Base-by-base conservation (phyloP, 2,329 filamentous ascomycete genomes). In the Curvularia sp. region DNA sequence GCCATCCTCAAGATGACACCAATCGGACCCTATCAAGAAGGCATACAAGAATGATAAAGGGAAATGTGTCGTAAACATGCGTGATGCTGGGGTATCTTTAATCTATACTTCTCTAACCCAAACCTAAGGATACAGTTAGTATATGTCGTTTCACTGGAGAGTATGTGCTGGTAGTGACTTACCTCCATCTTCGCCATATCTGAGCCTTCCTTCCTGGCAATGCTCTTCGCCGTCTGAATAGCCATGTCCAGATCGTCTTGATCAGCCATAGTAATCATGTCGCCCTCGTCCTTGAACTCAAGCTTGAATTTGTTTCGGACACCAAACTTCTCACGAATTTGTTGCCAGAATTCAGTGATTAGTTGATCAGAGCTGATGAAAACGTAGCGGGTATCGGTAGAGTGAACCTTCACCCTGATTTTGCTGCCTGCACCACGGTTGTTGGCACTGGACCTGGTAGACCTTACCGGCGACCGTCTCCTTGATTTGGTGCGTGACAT, bases 101-200 rank as follows among this genome's bases (percentile, higher is more conserved):
- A 58, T 77, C 73, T 77, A 78, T 67, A 78, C 74, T 75, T 77
- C 75, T 74, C 71, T 68, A 61, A 81, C 76, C 80, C 80, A 81
- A 61, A 81, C 78, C 79, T 81, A 65, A 34, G 49, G 83, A 48
- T 83, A 85, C 21, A 25, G 46, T 71, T 61, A 79, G 63, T 41
- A 57, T 23, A 8, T 36, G 34, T 25, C 5, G 39, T n/a, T 25
- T 10, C 7, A 49, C 27, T 9, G 15, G 21, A 28, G 12, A 42
- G 32, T 12, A 49, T 21, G 41, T 55, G 38, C 48, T 27, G n/a
- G n/a, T 15, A 21, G n/a, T 72, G 39, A 76, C 91, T 85, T 78
- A 97, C 92, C 87, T 98, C 95, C 87, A 97, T 88, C 84, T 97
- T 97, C 51, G 91, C 93, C 81, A 93, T 90, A 63, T 96, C 93